These are phyloP conservation scores for Boletellus deceptivus DNA, from an alignment of 1,284 basidiomycete species.

Conservation along the genomic window DNA sequence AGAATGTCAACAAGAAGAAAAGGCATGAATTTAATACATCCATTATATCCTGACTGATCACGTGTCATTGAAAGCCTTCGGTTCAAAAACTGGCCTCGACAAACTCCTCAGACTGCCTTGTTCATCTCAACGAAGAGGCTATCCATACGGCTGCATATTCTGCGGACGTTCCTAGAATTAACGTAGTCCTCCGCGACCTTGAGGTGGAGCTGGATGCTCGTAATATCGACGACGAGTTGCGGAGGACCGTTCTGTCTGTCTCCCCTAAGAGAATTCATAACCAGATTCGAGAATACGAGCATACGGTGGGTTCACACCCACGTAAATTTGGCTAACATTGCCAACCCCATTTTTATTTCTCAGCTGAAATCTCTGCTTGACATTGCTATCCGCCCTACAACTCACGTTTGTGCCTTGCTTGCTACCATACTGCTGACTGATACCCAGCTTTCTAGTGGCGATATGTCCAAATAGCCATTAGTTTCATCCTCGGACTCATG, in stretches of 20 bases:
- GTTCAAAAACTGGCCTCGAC: constrained; percentile 84
- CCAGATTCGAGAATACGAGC: constrained; percentile 46
- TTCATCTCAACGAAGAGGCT: constrained; percentile 60
- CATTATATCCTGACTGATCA: constrained; percentile 3
- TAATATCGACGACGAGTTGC: constrained; percentile 43
- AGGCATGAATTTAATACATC: constrained; percentile 45
- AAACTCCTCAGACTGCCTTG: constrained; percentile 67
- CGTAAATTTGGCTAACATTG: not conserved
- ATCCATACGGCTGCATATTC: constrained; percentile 59
- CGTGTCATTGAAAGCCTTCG: constrained; percentile 59
- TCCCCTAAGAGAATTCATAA: constrained; percentile 39
- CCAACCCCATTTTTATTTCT: constrained; percentile 9
- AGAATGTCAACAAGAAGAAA: constrained; percentile 89
- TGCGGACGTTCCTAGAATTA: constrained; percentile 46
- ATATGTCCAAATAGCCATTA: constrained; percentile 78
- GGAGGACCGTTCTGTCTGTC: constrained; percentile 44
- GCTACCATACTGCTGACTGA: not conserved
- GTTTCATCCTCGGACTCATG: constrained; percentile 71
- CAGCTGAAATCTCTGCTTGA: constrained; percentile 67
- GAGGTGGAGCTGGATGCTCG: constrained; percentile 46
- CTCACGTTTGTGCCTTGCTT: constrained; percentile 55
- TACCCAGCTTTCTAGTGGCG: constrained; percentile 65
- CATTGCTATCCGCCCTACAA: constrained; percentile 63
- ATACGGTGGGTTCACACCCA: constrained; percentile 41
- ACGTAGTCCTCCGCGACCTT: constrained; percentile 46